Conservation (phyloP, 805 yeast genomes). For the Wickerhamomyces tratensis region DNA sequence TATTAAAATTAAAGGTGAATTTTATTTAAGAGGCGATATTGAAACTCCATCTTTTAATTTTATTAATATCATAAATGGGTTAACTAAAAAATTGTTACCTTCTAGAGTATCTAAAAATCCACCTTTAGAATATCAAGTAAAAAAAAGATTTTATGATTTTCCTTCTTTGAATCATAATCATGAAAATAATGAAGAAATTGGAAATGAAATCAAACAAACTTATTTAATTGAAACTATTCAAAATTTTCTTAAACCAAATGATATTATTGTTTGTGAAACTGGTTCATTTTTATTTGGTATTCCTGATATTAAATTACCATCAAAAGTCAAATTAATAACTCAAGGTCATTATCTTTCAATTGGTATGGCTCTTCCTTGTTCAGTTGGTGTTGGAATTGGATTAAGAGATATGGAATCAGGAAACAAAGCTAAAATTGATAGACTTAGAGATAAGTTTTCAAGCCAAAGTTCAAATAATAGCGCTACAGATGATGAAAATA, state of each 20-base stretch:
- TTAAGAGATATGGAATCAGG: constrained; percentile 34
- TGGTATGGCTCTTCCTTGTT: constrained; percentile 82
- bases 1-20: constrained; percentile 34
- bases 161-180: constrained; percentile 6
- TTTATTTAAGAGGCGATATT: constrained; percentile 12
- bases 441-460: too few relatives aligned
- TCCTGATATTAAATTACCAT: constrained; percentile 57
- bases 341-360: constrained; percentile 79
- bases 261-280: constrained; percentile 70
- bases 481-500: constrained; percentile 11
- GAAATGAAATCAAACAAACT: constrained; percentile 37
- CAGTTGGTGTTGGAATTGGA: constrained; percentile 76
- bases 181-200: background rate
- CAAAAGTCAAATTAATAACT: constrained; percentile 38
- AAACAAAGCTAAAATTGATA: too few relatives aligned
- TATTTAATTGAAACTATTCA: constrained; percentile 31
- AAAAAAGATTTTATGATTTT: constrained; percentile 13
- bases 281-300: constrained; percentile 77
- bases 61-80: constrained; percentile 35
- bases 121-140: constrained; percentile 9
- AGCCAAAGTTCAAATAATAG: too few relatives aligned
- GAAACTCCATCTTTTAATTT: constrained; percentile 30
- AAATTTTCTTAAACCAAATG: constrained; percentile 45
- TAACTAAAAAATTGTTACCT: constrained; percentile 28
- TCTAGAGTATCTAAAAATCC: constrained; percentile 12